phyloP scores from a whole-genome alignment of 2,329 filamentous ascomycete genomes.

The Neonectria neomacrospora region DNA sequence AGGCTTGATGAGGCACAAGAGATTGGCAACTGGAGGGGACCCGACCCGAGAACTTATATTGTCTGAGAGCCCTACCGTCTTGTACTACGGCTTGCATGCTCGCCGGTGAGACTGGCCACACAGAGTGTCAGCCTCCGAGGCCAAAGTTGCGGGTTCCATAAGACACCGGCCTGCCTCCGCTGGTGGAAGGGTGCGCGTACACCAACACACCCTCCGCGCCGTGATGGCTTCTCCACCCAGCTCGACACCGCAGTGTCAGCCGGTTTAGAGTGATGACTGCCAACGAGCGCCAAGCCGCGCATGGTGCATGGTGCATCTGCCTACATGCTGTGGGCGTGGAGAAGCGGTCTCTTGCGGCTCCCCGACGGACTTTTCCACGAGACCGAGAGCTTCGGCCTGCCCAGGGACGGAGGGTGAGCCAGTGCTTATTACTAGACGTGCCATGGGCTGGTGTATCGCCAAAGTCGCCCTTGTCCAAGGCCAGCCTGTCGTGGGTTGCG shows the following conservation, averaged over 20 bases:
- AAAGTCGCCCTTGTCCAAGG: background rate
- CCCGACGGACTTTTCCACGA: conserved; percentile 21
- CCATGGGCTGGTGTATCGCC: conserved; percentile 32
- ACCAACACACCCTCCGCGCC: conserved; percentile 8
- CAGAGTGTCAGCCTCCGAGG: conserved; percentile 14
- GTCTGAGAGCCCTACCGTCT: background rate
- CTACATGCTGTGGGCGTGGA: conserved; percentile 14
- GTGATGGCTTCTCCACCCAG: background rate
- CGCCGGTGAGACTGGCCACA: background rate
- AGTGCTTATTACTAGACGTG: conserved; percentile 20
- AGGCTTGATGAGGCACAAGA: conserved; percentile 14
- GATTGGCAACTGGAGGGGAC: conserved; percentile 3
- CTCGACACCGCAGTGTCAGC: background rate
- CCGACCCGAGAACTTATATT: conserved; percentile 19
- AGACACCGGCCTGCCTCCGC: conserved; percentile 21
- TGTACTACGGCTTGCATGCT: background rate
- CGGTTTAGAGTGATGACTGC: conserved; percentile 20
- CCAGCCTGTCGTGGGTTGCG: conserved; percentile 7
- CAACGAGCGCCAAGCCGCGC: conserved; percentile 4
- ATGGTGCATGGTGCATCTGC: background rate
- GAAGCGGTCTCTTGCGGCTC: conserved; percentile 11
- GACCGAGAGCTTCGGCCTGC: conserved; percentile 19
- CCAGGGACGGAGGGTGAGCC: conserved; percentile 1
- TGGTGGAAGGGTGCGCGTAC: conserved; percentile 26
- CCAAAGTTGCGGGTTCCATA: conserved; percentile 20